Conservation (phyloP, 2,329 filamentous ascomycete genomes). For the Drechslerella stenobrocha region DNA sequence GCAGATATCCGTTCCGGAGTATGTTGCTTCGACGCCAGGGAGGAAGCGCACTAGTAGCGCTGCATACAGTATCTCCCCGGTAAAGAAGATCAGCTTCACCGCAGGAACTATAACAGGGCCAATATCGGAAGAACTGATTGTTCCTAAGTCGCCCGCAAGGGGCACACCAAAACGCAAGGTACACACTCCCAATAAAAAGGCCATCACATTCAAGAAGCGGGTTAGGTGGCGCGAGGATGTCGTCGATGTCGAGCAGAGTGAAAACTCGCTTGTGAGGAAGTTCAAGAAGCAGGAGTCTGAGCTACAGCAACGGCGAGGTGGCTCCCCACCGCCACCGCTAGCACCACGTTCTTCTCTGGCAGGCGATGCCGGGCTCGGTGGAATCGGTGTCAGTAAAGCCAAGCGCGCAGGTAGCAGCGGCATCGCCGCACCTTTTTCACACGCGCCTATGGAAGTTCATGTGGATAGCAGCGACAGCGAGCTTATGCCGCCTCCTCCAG, state of each 20-base stretch:
- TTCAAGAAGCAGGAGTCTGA: conserved; percentile 70
- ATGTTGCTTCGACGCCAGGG: conserved; percentile 50
- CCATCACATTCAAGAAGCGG: conserved; percentile 64
- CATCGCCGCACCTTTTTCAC: conserved; percentile 24
- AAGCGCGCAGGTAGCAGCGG: conserved; percentile 31
- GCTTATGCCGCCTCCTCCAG: conserved; percentile 45
- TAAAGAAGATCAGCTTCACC: conserved; percentile 33
- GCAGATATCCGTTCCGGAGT: conserved; percentile 58
- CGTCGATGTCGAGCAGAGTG: conserved; percentile 65
- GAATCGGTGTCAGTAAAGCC: conserved; percentile 29
- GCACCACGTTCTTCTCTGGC: conserved; percentile 25
- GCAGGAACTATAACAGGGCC: conserved; percentile 22
- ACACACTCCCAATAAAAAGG: conserved; percentile 59
- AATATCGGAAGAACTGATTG: conserved; percentile 58
- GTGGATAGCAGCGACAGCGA: conserved; percentile 47
- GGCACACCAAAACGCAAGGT: conserved; percentile 53
- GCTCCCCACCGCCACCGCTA: conserved; percentile 29
- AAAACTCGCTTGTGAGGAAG: conserved; percentile 79
- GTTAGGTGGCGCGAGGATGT: conserved; percentile 94
- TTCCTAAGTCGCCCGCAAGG: conserved; percentile 35
- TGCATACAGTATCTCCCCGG: conserved; percentile 51
- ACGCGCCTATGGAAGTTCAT: conserved; percentile 46
- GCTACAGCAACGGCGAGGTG: conserved; percentile 58
- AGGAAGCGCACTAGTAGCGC: conserved; percentile 41
- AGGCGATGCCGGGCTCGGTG: conserved; percentile 27